Percentiles rank a stretch among this genome's conserved stretches.
These are phyloP conservation scores for Endocalyx cinctus DNA, from an alignment of 2,329 filamentous ascomycete genomes.

Conservation along the genomic window DNA sequence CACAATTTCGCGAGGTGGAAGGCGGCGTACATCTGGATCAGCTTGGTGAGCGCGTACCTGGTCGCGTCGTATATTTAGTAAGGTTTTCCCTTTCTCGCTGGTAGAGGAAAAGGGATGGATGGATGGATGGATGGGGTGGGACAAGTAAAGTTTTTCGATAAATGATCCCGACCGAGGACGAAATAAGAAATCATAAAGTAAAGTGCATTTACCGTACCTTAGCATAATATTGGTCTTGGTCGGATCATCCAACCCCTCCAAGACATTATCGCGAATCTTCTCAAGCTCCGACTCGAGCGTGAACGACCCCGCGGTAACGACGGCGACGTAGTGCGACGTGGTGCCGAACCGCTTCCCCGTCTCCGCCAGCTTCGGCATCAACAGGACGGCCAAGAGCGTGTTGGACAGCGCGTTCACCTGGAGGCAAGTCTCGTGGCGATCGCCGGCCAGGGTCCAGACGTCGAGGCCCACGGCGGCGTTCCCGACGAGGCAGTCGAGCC, in stretches of 20 bases:
- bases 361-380: neutral
- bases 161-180: too few species aligned
- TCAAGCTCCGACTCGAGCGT: constrained; percentile 8
- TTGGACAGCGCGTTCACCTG: neutral
- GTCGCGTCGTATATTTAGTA: too few species aligned
- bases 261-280: constrained; percentile 3
- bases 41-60: neutral
- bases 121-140: neutral
- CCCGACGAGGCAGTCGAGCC: neutral
- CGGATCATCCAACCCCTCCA: constrained; percentile 7
- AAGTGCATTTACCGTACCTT: too few species aligned
- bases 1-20: constrained; percentile 3
- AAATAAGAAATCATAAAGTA: too few species aligned
- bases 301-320: constrained; percentile 8
- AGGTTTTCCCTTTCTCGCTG: too few species aligned
- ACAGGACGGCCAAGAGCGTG: neutral
- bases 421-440: neutral
- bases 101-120: neutral
- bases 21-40: neutral
- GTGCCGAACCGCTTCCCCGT: neutral
- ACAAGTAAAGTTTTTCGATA: too few species aligned
- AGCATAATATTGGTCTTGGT: too few species aligned
- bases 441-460: neutral
- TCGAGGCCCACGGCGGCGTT: neutral
- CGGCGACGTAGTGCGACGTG: constrained; percentile 4